These are phyloP conservation scores for Yamadazyma taylorii DNA, from an alignment of 1,139 yeast species.

Conservation along the genomic window DNA sequence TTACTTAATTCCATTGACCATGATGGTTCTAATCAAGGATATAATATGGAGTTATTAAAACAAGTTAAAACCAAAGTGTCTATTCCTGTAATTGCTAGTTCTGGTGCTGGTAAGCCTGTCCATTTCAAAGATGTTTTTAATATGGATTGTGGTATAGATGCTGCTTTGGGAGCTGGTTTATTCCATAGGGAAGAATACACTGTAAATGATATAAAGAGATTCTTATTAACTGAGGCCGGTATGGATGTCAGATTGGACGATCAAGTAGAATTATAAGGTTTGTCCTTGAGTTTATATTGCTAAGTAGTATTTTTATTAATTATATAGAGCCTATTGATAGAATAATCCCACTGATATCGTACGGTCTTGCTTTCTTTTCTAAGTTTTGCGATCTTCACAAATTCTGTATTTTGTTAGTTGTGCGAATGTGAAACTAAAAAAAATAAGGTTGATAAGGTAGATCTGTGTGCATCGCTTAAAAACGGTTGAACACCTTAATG, in stretches of 20 bases:
- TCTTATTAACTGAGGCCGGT: slow-evolving; percentile 35
- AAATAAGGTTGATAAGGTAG: too few relatives aligned
- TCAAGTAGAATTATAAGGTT: slow-evolving; percentile 22
- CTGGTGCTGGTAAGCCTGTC: slow-evolving; percentile 92
- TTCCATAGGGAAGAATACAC: slow-evolving; percentile 93
- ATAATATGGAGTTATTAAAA: slow-evolving; percentile 76
- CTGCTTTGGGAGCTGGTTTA: slow-evolving; percentile 98
- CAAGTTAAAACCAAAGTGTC: slow-evolving; percentile 75
- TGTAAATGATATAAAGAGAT: slow-evolving; percentile 77
- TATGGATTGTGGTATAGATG: slow-evolving; percentile 77
- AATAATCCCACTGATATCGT: too few relatives aligned
- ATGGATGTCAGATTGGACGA: slow-evolving; percentile 42
- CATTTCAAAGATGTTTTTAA: slow-evolving; percentile 87
- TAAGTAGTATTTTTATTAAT: background rate
- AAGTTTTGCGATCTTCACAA: too few relatives aligned
- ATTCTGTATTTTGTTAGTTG: too few relatives aligned
- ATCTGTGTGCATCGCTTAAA: too few relatives aligned
- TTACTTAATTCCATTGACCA: slow-evolving; percentile 90
- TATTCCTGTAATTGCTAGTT: slow-evolving; percentile 94
- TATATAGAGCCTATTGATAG: background rate
- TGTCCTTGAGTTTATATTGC: background rate
- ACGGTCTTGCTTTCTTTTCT: too few relatives aligned
- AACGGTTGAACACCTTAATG: too few relatives aligned
- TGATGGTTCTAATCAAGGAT: slow-evolving; percentile 94
- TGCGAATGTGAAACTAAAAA: too few relatives aligned